Base-by-base conservation (phyloP, 192 early-diverging fungal genomes). In the Anaeromyces robustus region DNA sequence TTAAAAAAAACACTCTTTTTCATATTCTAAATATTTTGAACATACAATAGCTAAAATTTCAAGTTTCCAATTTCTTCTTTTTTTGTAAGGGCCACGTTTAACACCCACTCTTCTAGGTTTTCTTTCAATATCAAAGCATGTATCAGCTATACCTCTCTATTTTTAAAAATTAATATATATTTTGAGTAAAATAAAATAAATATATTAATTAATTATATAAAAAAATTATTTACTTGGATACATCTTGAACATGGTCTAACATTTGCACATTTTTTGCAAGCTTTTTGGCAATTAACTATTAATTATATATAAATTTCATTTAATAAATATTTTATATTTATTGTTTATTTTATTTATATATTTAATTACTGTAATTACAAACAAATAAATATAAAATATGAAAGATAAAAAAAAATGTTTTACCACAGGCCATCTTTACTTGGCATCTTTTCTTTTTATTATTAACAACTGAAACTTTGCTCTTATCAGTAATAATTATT, bases 201-300 rank as follows among this genome's bases (percentile, higher is more conserved):
- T 14, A 39, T 1, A 39, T 12, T 39, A 39, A 39, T 14, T 39
- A 14, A 39, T 1, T 12, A 39, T 14, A 39, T 14, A 39, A 12
- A 6, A 39, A 39, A 12, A 39, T 14, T 68, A n/a, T n/a, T n/a
- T 68, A 68, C 52, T 22, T 68, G 92, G 77, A 93, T 83, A 82
- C 96, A 98, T 12, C 95, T 90, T 82, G 85, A 83, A 82, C 96
- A 96, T 4, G 95, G 96, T 78, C 95, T 84, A n/a, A 84, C 91
- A 79, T 92, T 91, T 81, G 94, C 95, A 84, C 96, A 96, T 84
- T 96, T 97, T 85, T 98, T 98, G 86, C 94, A 95, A 0, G 94
- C 91, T 59, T 92, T 92, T 86, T 94, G 93, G 80, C 95, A 96
- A 80, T 96, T 93, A 34, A 93, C 52, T 68, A 22, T 52, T 52